Evolutionary conservation across 805 yeast species (phyloP).

Genomic region (Nakazawaea ishiwadae): DNA sequence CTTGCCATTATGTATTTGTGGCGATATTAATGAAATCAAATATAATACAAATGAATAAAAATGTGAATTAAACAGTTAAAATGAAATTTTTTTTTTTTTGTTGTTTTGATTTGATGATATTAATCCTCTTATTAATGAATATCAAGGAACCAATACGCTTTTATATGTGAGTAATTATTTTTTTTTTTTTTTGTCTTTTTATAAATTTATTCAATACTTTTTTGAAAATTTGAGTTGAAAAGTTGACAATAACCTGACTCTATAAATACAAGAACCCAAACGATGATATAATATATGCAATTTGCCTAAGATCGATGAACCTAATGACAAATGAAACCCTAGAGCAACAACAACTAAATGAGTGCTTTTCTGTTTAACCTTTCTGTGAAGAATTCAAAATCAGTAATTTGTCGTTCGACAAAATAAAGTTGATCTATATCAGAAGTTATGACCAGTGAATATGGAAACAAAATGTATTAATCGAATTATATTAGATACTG

Average conservation of each 20-base stretch:
- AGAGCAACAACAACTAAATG: conserved; percentile 20
- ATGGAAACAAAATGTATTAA: conserved; percentile 2
- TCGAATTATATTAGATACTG: neutral
- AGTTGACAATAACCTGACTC: neutral
- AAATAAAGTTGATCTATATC: neutral
- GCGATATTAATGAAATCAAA: neutral
- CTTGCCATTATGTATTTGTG: conserved; percentile 8
- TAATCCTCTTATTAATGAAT: no score
- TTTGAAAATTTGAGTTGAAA: neutral
- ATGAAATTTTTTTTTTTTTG: neutral
- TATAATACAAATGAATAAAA: conserved; percentile 6
- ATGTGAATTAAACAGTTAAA: neutral
- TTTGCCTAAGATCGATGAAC: neutral
- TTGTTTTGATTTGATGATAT: neutral
- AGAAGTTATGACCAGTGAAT: neutral
- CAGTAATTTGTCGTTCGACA: conserved; percentile 2
- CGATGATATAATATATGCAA: conserved; percentile 1
- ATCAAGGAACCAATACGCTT: no score
- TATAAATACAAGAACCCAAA: conserved; percentile 11
- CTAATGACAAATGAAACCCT: conserved; percentile 1
- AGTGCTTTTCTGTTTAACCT: conserved; percentile 14
- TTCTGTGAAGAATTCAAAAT: conserved; percentile 1
- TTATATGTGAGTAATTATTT: no score
- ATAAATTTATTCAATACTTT: neutral
- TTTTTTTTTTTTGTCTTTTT: conserved; percentile 1